Evolutionary conservation across 1,284 basidiomycete genomes (phyloP), one percentile per base, ranked within the genome.

Genomic region (Tetrapyrgos nigripes): DNA sequence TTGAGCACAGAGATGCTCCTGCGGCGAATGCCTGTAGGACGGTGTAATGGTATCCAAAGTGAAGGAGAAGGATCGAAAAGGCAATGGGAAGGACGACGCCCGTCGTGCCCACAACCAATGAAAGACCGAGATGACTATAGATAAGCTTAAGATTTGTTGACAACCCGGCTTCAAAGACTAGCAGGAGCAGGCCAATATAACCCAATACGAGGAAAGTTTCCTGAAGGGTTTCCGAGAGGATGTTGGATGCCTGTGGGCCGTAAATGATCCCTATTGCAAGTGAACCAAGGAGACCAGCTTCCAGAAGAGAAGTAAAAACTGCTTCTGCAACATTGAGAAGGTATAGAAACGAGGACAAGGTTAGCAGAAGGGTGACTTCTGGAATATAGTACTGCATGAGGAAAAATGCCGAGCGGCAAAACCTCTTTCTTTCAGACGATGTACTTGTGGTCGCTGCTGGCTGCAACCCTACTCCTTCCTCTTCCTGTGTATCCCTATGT

Each of bases 141-240:
- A 79, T 64, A 8, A 74, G 64, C 40, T 60, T 40, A 27, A 73
- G 64, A 56, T 73, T 61, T 4, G 77, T 75, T 17, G 69, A 68
- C 10, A 78, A 53, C 4, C 77, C 76, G 3, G 73, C 74, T 63
- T 76, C 76, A 46, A 76, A 78, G 24, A 78, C 72, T 51, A 76
- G 65, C 21, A 78, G 66, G 33, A 75, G 51, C 6, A 78, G 68
- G 3, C 74, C 73, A 33, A 76, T 71, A 57, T 77, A 77, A 3
- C 75, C 75, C 4, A 77, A 52, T 19, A 68, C 55, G 31, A 75
- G 70, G 51, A 73, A 68, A 10, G 70, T 66, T 28, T 60, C 58
- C 55, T 72, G 70, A 13, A 70, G 55, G 21, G 66, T 55, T 29
- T 67, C 62, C 6, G 75, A 69, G 24, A 77, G 63, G n/a, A 77